phyloP scores from a whole-genome alignment of 345 rosid genomes.

The Populus ilicifolia region DNA sequence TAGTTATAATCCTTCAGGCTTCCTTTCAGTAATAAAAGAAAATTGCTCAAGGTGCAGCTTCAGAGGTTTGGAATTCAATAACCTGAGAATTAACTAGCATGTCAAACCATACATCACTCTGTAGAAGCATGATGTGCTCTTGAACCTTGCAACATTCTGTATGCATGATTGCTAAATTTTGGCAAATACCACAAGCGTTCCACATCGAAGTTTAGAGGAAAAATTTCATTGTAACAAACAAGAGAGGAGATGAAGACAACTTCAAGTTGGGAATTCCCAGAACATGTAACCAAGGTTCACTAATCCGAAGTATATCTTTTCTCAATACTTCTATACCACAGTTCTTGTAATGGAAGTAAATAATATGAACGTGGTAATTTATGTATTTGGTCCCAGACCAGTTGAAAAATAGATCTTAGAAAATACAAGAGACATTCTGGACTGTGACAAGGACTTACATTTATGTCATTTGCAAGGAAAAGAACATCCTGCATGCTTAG shows the following conservation, averaged over 20 bases:
- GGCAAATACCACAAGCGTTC: not conserved
- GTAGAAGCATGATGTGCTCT: not conserved
- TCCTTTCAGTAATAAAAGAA: not conserved
- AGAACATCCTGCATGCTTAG: slow-evolving; percentile 88
- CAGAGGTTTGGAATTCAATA: not conserved
- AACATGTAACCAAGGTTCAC: not conserved
- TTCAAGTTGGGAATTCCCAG: not conserved
- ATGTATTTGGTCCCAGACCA: not conserved
- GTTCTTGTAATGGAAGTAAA: not conserved
- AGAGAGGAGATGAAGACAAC: not conserved
- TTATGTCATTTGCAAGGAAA: slow-evolving; percentile 82
- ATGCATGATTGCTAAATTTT: not conserved
- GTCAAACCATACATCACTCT: not conserved
- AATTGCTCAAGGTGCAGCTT: not conserved
- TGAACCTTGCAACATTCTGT: not conserved
- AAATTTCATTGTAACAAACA: not conserved
- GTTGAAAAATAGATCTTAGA: not conserved
- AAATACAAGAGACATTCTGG: not conserved
- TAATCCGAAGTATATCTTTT: not conserved
- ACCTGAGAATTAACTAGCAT: not conserved
- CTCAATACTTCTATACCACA: not conserved
- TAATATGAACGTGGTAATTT: not conserved
- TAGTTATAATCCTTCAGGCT: not conserved
- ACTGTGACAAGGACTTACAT: slow-evolving; percentile 39
- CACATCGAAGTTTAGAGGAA: not conserved